Base-by-base conservation (phyloP, 164 flowering plant species). In the Pachysandra terminalis region DNA sequence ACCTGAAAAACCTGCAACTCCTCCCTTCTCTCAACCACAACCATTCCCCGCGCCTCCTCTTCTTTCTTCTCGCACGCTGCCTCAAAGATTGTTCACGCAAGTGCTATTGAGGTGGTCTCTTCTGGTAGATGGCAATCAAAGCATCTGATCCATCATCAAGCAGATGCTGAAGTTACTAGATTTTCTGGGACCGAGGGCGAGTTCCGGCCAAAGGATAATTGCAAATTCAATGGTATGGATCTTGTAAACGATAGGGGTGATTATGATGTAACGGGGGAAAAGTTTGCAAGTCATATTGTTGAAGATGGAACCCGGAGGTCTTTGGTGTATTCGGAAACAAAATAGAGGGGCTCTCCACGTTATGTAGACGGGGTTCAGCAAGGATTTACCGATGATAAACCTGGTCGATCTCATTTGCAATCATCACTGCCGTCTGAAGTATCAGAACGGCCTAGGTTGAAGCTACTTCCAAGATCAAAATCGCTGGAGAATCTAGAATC, bases 61-160 rank as follows among this genome's bases (percentile, higher is more conserved):
- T 16, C 87, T 88, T 69, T 97, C 96, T 13, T n/a, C n/a, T n/a
- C n/a, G n/a, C n/a, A n/a, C n/a, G n/a, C n/a, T n/a, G n/a, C n/a
- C n/a, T n/a, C n/a, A n/a, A n/a, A n/a, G n/a, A n/a, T n/a, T n/a
- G n/a, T n/a, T n/a, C n/a, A n/a, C n/a, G n/a, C n/a, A n/a, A 90
- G 95, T 82, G 99, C 99, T 0, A 81, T 96, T 40, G 99, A 96
- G 64, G 86, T 92, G 81, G 87, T 92, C 9, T 83, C 96, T 21
- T 90, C 98, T 0, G 97, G 97, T 19, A 78, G 88, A 75, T 96
- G 99, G 99, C 96, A 84, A 68, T 79, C 93, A 1, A 92, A 89
- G 81, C 85, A 74, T 22, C 65, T 76, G 12, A 40, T 64, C 55
- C 76, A 75, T 58, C 71, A 77, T 71, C 84, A 69, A 66, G 61